Conservation (phyloP, 148 eudicot species). For the Diospyros lotus region DNA sequence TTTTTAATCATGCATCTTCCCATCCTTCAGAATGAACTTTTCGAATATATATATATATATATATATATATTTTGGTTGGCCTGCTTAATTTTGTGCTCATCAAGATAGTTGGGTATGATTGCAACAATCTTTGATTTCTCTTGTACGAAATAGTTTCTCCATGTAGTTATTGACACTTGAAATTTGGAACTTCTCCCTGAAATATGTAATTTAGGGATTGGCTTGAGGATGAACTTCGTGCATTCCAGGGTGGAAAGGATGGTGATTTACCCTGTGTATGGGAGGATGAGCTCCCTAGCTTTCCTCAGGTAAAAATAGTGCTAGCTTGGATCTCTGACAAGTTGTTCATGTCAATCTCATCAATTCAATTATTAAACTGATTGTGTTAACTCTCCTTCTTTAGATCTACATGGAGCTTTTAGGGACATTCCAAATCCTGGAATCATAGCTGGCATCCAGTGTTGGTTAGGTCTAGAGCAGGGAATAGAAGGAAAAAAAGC, state of each 20-base stretch:
- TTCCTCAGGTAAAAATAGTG: conserved; percentile 70
- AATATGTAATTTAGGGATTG: conserved; percentile 63
- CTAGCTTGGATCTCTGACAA: not conserved
- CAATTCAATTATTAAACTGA: not conserved
- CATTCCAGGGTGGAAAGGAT: conserved; percentile 97
- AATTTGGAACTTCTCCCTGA: conserved; percentile 11
- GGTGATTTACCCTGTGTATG: conserved; percentile 93
- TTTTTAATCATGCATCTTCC: conserved; percentile 8
- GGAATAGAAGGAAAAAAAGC: not conserved
- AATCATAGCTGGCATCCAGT: too few relatives aligned
- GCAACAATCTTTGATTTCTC: not conserved
- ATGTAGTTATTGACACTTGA: not conserved
- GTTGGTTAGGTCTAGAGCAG: not conserved
- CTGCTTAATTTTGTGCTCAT: not conserved
- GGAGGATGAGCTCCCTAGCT: conserved; percentile 83
- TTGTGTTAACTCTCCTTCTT: not conserved
- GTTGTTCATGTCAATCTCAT: conserved; percentile 2
- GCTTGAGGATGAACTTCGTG: conserved; percentile 99
- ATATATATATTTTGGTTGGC: not conserved
- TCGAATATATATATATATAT: not conserved
- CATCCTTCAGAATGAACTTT: conserved; percentile 4
- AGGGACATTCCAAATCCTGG: not conserved
- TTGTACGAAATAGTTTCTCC: conserved; percentile 7
- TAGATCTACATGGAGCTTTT: conserved; percentile 1
- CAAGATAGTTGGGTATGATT: not conserved